These are phyloP conservation scores for Cladobotryum mycophilum DNA, from an alignment of 2,329 filamentous ascomycete species.

Conservation along the genomic window DNA sequence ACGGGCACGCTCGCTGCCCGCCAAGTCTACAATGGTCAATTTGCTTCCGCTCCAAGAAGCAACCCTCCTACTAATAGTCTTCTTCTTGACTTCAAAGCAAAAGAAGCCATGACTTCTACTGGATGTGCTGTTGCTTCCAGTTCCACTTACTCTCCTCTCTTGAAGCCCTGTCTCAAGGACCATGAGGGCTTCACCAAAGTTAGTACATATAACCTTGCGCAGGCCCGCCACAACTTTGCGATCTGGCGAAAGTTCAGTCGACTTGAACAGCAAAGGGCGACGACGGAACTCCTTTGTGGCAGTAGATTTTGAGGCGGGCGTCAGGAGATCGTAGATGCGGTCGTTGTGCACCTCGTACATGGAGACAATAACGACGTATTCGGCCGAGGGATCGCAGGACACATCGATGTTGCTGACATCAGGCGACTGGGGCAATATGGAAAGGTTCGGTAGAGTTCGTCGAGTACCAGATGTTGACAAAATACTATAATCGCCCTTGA, in stretches of 20 bases:
- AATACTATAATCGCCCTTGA: conserved; percentile 45
- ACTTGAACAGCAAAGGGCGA: conserved; percentile 85
- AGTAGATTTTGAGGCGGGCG: conserved; percentile 52
- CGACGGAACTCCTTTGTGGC: conserved; percentile 65
- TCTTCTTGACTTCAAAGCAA: conserved; percentile 88
- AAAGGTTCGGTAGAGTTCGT: conserved; percentile 55
- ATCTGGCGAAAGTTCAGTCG: conserved; percentile 79
- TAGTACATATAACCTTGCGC: conserved; percentile 81
- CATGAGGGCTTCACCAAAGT: conserved; percentile 75
- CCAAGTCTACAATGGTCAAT: conserved; percentile 84
- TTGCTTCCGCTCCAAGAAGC: conserved; percentile 68
- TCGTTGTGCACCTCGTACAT: conserved; percentile 99
- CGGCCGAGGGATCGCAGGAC: conserved; percentile 52
- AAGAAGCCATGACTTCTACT: conserved; percentile 96
- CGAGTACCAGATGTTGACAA: conserved; percentile 43
- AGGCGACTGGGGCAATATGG: conserved; percentile 57
- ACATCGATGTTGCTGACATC: conserved; percentile 67
- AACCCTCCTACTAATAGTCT: conserved; percentile 39
- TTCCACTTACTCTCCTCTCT: conserved; percentile 82
- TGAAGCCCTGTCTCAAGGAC: conserved; percentile 85
- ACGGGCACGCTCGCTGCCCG: conserved; percentile 86
- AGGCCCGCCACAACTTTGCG: conserved; percentile 92
- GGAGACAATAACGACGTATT: conserved; percentile 84
- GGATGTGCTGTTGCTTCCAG: conserved; percentile 86
- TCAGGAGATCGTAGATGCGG: conserved; percentile 88